phyloP scores from a whole-genome alignment of 768 basidiomycete genomes.

The Tulasnella sp. region DNA sequence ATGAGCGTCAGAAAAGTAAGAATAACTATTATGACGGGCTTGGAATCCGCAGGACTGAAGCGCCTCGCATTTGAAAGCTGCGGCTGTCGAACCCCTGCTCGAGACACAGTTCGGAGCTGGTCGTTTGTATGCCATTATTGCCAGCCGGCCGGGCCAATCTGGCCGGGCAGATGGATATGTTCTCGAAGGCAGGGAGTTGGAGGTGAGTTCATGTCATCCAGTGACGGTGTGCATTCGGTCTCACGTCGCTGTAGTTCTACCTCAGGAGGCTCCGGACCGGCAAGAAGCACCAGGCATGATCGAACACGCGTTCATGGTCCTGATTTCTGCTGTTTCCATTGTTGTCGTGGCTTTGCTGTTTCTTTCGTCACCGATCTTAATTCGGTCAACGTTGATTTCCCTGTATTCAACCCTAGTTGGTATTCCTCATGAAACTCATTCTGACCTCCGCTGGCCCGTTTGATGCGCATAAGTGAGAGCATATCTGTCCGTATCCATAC shows the following conservation, averaged over 20 bases:
- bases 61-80: slow-evolving; percentile 38
- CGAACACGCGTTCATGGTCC: not conserved
- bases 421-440: too few relatives aligned
- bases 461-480: too few relatives aligned
- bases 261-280: slow-evolving; percentile 83
- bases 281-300: slow-evolving; percentile 72
- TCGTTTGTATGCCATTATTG: slow-evolving; percentile 87
- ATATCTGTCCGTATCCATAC: too few relatives aligned
- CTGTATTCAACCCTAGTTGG: too few relatives aligned
- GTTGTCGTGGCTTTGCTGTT: not conserved
- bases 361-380: not conserved
- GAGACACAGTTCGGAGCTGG: slow-evolving; percentile 88
- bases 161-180: slow-evolving; percentile 96
- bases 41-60: not conserved
- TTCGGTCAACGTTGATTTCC: too few relatives aligned
- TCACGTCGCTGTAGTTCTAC: slow-evolving; percentile 58
- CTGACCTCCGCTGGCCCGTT: too few relatives aligned
- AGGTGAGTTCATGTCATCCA: slow-evolving; percentile 40
- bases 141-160: slow-evolving; percentile 92
- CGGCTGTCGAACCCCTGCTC: slow-evolving; percentile 83
- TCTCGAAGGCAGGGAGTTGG: slow-evolving; percentile 96
- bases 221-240: not conserved
- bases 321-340: too few relatives aligned
- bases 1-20: slow-evolving; percentile 84
- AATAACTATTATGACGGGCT: slow-evolving; percentile 1